Base-by-base conservation (phyloP, 208 protist genomes). In the Crithidia sp. region DNA sequence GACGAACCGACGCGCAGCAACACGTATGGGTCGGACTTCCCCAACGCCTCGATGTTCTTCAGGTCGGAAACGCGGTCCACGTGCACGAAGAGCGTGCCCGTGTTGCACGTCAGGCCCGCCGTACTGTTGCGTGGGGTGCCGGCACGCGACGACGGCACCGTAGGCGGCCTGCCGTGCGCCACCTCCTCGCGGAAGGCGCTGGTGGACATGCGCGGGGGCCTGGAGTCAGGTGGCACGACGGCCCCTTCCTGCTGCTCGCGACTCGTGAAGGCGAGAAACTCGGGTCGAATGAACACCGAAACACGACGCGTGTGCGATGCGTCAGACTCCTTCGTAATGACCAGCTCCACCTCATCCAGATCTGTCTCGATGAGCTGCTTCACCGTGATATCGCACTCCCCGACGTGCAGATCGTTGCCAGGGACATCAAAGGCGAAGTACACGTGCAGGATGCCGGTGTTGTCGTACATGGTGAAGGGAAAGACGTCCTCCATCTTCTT, bases 401-500 rank as follows among this genome's bases (percentile, higher is more conserved):
- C 89, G 44, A 94, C 82, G 58, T 74, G 80, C 8, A 85, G 49
- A 74, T 94, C 86, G 13, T 69, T 75, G 37, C 86, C 86, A 17
- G 82, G 77, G 4, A 91, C 86, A 64, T 94, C 89, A 71, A 91
- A 91, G 76, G 87, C 90, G 45, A 90, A 62, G 85, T 84, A 94
- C 28, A 94, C 72, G 39, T 80, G 84, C 57, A 94, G 68, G 16
- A 59, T 79, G 40, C 67, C 73, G n/a, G 70, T 85, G 50, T 68
- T 82, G 76, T 94, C 84, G 71, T 87, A 91, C 28, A 94, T 60
- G 16, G 85, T 85, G 64, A 89, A 91, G 57, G 67, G 81, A 63
- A 94, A 89, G 17, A 68, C 55, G 65, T 94, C 86, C 5, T 17
- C 54, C 71, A 91, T 81, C 65, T 65, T 49, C 37, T 73, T 77